Base-by-base conservation (phyloP, 768 basidiomycete genomes). In the Russula olivacea region DNA sequence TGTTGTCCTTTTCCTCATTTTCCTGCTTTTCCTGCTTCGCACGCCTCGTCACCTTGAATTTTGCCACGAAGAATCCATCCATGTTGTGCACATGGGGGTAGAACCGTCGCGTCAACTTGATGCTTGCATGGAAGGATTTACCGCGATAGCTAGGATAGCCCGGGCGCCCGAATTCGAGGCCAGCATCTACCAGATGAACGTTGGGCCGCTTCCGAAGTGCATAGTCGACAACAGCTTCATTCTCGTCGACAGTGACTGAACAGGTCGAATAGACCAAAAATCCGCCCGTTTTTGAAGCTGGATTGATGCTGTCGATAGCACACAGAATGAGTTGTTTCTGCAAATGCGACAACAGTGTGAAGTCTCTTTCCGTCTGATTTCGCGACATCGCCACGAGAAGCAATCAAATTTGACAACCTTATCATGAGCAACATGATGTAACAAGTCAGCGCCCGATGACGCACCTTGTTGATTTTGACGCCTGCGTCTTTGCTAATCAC, bases 41-140 rank as follows among this genome's bases (percentile, higher is more conserved):
- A 63, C 87, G 81, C 75, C 85, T 91, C 72, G 85, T 88, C n/a
- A 98, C 87, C 75, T 91, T 95, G 82, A 99, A 92, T 75, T 98
- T 98, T 63, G 96, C 96, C 59, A 98, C 95, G 74, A 83, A 99
- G 81, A 99, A 99, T 6, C 97, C 97, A 73, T 99, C 97, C 95
- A 98, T 97, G 76, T 99, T 99, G 77, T 98, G 95, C 69, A 97
- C 94, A 74, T 98, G 95, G 17, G 95, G 91, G 72, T 94, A 96
- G 74, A 93, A 96, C 64, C 97, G 79, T 68, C 93, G 79, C 21
- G 97, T 97, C 67, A 96, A 75, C 65, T 78, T 80, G 69, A 99
- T 73, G 66, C 83, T 89, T 38, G 88, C 80, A 72, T 86, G 80
- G 76, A 98, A 98, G 34, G 75, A 82, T 81, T 95, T 98, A 23